phyloP scores from a whole-genome alignment of 2,329 filamentous ascomycete species.

The Penicillium paneum region DNA sequence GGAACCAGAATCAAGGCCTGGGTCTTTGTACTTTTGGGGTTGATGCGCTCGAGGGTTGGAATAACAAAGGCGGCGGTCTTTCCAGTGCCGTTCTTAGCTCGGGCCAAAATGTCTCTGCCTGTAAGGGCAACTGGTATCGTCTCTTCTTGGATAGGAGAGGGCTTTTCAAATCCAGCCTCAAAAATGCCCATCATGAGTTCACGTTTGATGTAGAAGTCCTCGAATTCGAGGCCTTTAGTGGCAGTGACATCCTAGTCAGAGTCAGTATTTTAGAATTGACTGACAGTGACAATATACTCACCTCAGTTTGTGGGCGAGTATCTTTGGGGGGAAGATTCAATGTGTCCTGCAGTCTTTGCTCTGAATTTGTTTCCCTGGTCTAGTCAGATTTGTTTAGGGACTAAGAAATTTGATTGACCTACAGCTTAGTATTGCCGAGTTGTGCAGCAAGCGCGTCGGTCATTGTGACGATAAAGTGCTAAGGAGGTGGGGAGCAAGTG shows the following conservation, averaged over 20 bases:
- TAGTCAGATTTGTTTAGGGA: constrained; percentile 10
- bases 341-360: constrained; percentile 45
- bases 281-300: constrained; percentile 22
- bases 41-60: constrained; percentile 89
- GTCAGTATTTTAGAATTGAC: not conserved
- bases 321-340: constrained; percentile 50
- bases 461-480: constrained; percentile 33
- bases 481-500: constrained; percentile 3
- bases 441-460: constrained; percentile 46
- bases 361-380: constrained; percentile 38
- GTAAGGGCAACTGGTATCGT: constrained; percentile 95
- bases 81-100: constrained; percentile 97
- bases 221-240: constrained; percentile 95
- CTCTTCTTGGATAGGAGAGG: constrained; percentile 98
- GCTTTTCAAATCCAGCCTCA: constrained; percentile 97
- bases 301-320: constrained; percentile 50
- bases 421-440: constrained; percentile 46
- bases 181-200: constrained; percentile 99
- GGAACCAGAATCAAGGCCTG: constrained; percentile 96
- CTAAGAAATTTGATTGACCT: constrained; percentile 14
- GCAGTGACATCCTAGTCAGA: constrained; percentile 87
- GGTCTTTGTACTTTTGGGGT: constrained; percentile 93
- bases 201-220: constrained; percentile 92
- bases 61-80: constrained; percentile 99
- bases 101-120: constrained; percentile 88